phyloP scores from a whole-genome alignment of 371 early-diverging fungal species.

The Rhizomucor miehei region DNA sequence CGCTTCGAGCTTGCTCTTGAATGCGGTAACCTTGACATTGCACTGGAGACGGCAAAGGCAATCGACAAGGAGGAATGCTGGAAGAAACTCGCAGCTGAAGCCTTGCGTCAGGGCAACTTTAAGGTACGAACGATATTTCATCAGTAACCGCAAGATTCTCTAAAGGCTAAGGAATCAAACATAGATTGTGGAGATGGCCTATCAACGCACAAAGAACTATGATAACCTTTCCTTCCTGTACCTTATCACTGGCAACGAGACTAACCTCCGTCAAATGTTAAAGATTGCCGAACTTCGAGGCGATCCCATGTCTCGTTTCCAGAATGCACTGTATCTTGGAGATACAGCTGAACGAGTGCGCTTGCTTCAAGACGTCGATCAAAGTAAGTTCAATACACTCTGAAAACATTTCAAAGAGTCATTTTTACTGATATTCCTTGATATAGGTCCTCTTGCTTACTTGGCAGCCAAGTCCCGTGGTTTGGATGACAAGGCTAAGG shows the following conservation, averaged over 20 bases:
- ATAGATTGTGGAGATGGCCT: conserved; percentile 83
- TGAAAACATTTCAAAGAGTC: background rate
- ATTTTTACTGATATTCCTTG: background rate
- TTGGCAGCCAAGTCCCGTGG: conserved; percentile 89
- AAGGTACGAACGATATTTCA: conserved; percentile 39
- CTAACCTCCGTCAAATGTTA: conserved; percentile 88
- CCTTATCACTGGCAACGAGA: conserved; percentile 82
- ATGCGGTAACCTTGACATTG: conserved; percentile 93
- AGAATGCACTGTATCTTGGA: conserved; percentile 86
- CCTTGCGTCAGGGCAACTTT: conserved; percentile 87
- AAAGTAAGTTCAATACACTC: conserved; percentile 44
- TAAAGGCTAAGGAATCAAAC: background rate
- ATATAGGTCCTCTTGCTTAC: conserved; percentile 81
- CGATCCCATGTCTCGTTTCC: conserved; percentile 84
- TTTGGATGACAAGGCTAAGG: conserved; percentile 75
- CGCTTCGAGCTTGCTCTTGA: conserved; percentile 96
- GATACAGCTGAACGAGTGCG: conserved; percentile 84
- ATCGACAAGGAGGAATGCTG: conserved; percentile 88
- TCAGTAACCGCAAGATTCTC: too few species aligned
- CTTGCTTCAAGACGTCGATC: conserved; percentile 79
- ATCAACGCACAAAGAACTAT: conserved; percentile 86
- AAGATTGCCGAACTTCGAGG: conserved; percentile 84
- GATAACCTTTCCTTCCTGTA: conserved; percentile 93
- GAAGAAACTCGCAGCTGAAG: conserved; percentile 83
- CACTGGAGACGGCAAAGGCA: conserved; percentile 85